These are phyloP conservation scores for Coemansia sp. DNA, from an alignment of 192 early-diverging fungal species.

Conservation along the genomic window DNA sequence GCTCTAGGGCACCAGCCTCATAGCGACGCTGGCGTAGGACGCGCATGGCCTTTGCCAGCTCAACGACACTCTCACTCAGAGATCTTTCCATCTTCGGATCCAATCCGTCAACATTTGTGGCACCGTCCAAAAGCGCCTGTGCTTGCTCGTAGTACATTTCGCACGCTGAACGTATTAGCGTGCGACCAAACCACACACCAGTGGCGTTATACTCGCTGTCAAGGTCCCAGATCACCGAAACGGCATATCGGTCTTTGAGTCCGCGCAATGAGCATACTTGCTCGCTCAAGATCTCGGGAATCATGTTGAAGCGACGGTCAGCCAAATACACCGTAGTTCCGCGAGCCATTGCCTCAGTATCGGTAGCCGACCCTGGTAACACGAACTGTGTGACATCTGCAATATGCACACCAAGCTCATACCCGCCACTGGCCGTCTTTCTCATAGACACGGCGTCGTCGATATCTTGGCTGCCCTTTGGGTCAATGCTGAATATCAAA, in stretches of 20 bases:
- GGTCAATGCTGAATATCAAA: slow-evolving; percentile 72
- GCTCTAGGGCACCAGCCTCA: slow-evolving; percentile 66
- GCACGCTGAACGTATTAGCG: slow-evolving; percentile 71
- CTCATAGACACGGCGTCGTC: slow-evolving; percentile 77
- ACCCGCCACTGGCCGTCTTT: slow-evolving; percentile 48
- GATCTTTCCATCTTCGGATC: slow-evolving; percentile 42
- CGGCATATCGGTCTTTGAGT: slow-evolving; percentile 68
- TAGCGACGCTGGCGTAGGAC: slow-evolving; percentile 61
- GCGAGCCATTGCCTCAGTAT: slow-evolving; percentile 70
- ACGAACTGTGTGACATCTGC: slow-evolving; percentile 78
- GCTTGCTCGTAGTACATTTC: slow-evolving; percentile 81
- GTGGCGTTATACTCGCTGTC: slow-evolving; percentile 57
- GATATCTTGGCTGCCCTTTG: slow-evolving; percentile 77
- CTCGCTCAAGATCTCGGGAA: slow-evolving; percentile 74
- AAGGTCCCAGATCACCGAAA: slow-evolving; percentile 73
- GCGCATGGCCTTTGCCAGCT: slow-evolving; percentile 60
- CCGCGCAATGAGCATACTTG: slow-evolving; percentile 71
- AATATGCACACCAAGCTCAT: slow-evolving; percentile 79
- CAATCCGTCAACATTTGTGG: slow-evolving; percentile 45
- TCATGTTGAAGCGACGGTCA: slow-evolving; percentile 82
- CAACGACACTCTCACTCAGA: slow-evolving; percentile 50
- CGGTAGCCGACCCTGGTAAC: slow-evolving; percentile 62
- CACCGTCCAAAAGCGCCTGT: slow-evolving; percentile 68
- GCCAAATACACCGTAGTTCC: slow-evolving; percentile 80
- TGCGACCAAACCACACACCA: slow-evolving; percentile 72